Base-by-base conservation (phyloP, 1,284 basidiomycete species). In the Fomitiporia mediterranea region DNA sequence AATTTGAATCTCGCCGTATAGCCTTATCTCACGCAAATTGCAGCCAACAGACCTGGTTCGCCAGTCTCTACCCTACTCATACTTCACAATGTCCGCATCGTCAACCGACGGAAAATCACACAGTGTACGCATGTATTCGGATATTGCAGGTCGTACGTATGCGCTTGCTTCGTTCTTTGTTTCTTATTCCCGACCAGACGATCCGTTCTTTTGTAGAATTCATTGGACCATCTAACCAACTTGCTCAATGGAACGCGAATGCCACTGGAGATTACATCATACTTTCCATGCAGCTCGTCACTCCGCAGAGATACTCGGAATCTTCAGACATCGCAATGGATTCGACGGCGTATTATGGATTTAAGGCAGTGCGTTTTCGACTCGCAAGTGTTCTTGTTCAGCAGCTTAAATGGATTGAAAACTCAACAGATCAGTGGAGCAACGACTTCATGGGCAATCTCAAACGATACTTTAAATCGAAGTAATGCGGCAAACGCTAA, bases 251-350 rank as follows among this genome's bases (percentile, higher is more conserved):
- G 71, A 63, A 52, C 19, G 66, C 65, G 25, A 58, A 27, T 23
- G 40, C 61, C 42, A 61, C 61, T 23, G 65, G 55, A 11, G 42
- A 54, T 19, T 60, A 65, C 19, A 61, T 66, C 34, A 69, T 66
- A 46, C 69, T 72, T 53, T 62, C 67, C 17, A 63, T 69, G 7
- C 52, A 63, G n/a, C 58, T 70, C 2, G 65, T 72, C 46, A 72
- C 76, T 52, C 67, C 66, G 1, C 67, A 66, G 1, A 65, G 70
- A 0, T 72, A 70, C 59, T 71, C 72, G 54, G 68, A 70, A 1
- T 63, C 66, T 6, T 44, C 59, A 15, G 61, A 60, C 17, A 19
- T 30, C 27, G 21, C 43, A 7, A 66, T 72, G 46, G 72, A 77
- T 56, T 67, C 67, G 1, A 67, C 66, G 1, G 66, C 70, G 0